Conservation (phyloP, 164 flowering plant genomes). For the Annona squamosa region DNA sequence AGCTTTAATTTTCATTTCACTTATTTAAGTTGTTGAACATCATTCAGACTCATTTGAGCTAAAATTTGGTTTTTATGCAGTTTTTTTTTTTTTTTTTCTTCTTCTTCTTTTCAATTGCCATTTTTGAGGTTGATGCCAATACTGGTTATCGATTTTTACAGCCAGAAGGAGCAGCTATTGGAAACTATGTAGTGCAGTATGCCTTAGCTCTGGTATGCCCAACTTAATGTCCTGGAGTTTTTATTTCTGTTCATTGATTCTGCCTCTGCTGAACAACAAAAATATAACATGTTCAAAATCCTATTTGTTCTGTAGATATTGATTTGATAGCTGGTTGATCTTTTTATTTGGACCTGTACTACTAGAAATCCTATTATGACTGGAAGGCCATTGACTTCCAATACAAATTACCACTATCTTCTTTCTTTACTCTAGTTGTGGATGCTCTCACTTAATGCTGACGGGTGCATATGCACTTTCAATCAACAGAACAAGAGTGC, state of each 20-base stretch:
- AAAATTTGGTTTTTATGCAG: not conserved
- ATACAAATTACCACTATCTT: too few relatives aligned
- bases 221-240: not conserved
- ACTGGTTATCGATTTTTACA: conserved; percentile 26
- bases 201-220: conserved; percentile 86
- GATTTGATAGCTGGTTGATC: not conserved
- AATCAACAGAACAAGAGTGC: not conserved
- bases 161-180: conserved; percentile 97
- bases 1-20: conserved; percentile 14
- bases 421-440: too few relatives aligned
- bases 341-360: not conserved
- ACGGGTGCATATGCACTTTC: not conserved
- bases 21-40: not conserved
- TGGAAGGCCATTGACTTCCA: too few relatives aligned
- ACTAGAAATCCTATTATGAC: not conserved
- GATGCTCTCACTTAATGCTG: too few relatives aligned
- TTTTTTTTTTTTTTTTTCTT: not conserved
- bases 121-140: not conserved
- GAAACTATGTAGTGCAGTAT: conserved; percentile 83
- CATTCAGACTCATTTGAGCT: not conserved
- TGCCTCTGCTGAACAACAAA: not conserved
- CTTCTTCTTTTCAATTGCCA: not conserved
- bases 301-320: not conserved
- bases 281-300: not conserved
- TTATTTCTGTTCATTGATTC: not conserved